phyloP scores from a whole-genome alignment of 2,329 filamentous ascomycete species.

The Bretziella fagacearum region DNA sequence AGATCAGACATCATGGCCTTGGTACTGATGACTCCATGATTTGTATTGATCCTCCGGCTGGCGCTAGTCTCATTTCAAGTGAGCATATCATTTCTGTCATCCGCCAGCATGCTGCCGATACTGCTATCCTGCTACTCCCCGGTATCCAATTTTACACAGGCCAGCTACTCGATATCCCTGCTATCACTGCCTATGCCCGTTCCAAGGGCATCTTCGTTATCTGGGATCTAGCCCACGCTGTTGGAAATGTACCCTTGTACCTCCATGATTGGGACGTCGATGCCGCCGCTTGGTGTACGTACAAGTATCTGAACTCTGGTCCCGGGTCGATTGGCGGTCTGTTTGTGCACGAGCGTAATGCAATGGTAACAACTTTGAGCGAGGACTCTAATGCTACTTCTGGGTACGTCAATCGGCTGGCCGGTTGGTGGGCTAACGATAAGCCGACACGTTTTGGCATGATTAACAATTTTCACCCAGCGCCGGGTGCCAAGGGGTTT shows the following conservation, averaged over 20 bases:
- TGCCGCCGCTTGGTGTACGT: conserved; percentile 84
- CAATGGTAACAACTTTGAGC: conserved; percentile 28
- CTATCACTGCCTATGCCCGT: conserved; percentile 63
- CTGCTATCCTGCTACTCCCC: conserved; percentile 63
- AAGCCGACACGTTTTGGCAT: conserved; percentile 64
- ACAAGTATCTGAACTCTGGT: conserved; percentile 84
- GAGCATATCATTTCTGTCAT: conserved; percentile 50
- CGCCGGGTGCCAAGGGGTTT: conserved; percentile 61
- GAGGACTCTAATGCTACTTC: conserved; percentile 21
- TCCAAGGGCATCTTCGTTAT: conserved; percentile 55
- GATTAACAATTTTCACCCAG: conserved; percentile 64
- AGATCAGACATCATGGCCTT: conserved; percentile 51
- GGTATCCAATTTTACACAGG: conserved; percentile 88
- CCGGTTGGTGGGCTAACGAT: conserved; percentile 79
- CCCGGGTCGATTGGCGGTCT: conserved; percentile 65
- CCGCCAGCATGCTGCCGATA: conserved; percentile 52
- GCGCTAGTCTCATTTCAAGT: too few relatives aligned
- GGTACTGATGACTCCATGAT: conserved; percentile 50
- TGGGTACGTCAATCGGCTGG: conserved; percentile 46
- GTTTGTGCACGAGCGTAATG: conserved; percentile 65
- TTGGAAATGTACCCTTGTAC: conserved; percentile 61
- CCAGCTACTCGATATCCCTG: conserved; percentile 67
- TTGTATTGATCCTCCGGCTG: conserved; percentile 42
- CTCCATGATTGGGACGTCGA: conserved; percentile 85
- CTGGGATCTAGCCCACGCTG: conserved; percentile 80